phyloP scores from a whole-genome alignment of 257 asterid genomes.

The Knoxia roxburghii region DNA sequence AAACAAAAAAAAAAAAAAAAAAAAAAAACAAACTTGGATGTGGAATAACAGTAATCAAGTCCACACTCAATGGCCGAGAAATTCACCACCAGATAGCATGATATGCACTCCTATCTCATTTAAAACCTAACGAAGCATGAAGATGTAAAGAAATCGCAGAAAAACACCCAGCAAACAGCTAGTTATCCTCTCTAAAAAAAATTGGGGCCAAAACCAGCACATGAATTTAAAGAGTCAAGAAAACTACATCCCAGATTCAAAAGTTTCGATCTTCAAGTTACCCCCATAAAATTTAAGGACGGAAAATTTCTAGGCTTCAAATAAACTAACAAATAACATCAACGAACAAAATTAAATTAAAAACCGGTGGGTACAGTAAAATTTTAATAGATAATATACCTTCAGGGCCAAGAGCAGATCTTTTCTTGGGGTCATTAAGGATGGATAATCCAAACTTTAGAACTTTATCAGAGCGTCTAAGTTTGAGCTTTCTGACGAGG shows the following conservation, averaged over 20 bases:
- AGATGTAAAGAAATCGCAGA: not conserved
- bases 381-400: slow-evolving; percentile 30
- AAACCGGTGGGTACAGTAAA: no score
- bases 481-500: slow-evolving; percentile 87
- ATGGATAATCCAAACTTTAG: slow-evolving; percentile 61
- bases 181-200: not conserved
- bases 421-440: slow-evolving; percentile 62
- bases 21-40: not conserved
- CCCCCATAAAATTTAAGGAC: no score
- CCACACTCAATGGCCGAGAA: not conserved
- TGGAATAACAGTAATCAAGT: not conserved
- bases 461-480: slow-evolving; percentile 82
- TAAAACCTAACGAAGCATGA: not conserved
- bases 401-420: slow-evolving; percentile 92
- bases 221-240: slow-evolving; percentile 1
- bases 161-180: not conserved
- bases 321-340: not conserved
- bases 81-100: not conserved
- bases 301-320: not conserved
- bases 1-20: no score
- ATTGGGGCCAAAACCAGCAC: not conserved
- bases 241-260: slow-evolving; percentile 20
- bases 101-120: not conserved
- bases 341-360: not conserved
- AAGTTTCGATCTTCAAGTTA: slow-evolving; percentile 21